Evolutionary conservation across 2,329 filamentous ascomycete genomes (phyloP).

Genomic region (Fusarium circinatum): DNA sequence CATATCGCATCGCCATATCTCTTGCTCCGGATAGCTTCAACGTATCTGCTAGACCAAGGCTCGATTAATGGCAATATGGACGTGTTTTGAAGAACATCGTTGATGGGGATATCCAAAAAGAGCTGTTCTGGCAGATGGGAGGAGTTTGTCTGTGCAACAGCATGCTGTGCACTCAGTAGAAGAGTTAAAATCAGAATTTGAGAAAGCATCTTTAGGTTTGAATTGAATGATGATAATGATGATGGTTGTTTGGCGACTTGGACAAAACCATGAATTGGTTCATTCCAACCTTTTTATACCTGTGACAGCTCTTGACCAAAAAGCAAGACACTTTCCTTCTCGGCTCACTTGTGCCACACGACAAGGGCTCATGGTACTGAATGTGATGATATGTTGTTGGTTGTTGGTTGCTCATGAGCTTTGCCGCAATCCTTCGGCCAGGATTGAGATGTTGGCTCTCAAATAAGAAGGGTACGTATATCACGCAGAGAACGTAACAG

Average conservation of each 20-base stretch:
- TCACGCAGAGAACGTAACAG: neutral
- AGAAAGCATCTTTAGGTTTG: neutral
- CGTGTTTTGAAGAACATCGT: neutral
- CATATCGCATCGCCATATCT: neutral
- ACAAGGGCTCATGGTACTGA: neutral
- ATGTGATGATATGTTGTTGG: neutral
- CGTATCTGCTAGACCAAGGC: neutral
- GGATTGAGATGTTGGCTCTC: neutral
- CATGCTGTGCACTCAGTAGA: neutral
- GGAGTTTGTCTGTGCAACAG: neutral
- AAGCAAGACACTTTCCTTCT: neutral
- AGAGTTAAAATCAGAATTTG: neutral
- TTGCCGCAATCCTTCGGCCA: neutral
- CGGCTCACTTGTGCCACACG: too few species aligned
- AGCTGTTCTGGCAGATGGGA: neutral
- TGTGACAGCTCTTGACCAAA: too few species aligned
- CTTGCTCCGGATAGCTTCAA: neutral
- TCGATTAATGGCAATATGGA: neutral
- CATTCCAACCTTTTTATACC: neutral
- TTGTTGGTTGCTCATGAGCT: neutral
- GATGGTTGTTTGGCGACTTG: too few species aligned
- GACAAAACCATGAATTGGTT: accelerated
- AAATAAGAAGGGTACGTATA: neutral
- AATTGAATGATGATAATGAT: too few species aligned
- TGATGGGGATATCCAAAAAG: neutral